Base-by-base conservation (phyloP, 2,329 filamentous ascomycete species). In the Bipolaris victoriae region DNA sequence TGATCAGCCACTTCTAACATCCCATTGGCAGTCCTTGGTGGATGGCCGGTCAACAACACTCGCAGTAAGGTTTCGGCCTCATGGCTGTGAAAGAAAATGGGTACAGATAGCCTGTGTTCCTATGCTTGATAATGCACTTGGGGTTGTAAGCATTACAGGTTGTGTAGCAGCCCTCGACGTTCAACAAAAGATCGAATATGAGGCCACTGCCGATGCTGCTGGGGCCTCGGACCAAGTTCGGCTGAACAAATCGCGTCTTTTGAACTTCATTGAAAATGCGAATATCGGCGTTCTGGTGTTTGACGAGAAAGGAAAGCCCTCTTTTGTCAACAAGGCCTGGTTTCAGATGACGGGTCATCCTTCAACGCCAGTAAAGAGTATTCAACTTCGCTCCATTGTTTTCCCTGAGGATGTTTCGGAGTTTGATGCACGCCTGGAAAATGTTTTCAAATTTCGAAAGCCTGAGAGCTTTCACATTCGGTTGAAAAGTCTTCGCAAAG, bases 301-400 rank as follows among this genome's bases (percentile, higher is more conserved):
- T 24, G 49, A 51, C 5, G 29, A 44, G 10, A 35, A 43, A 18
- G 36, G n/a, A 20, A 15, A 10, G 5, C 49, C 49, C 7, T 44
- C 49, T 3, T 51, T 51, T 24, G 49, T 51, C 18, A 51, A 51
- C 49, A 51, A 51, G 4, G 36, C 49, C 18, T 51, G 49, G 49
- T 51, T 51, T 26, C 49, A 51, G 10, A 44, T 51, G 49, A 51
- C 49, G 3, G 49, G 49, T 10, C 49, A 51, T 35, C 7, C 29
- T 11, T 35, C 49, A 16, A 37, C 44, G 18, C 18, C 49, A 26
- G 49, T 43, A 7, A 43, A 29, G 2, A 36, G 39, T 24, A 40
- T 51, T 13, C 29, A 51, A 16, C n/a, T 51, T 18, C 39, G 39
- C 2, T 36, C 49, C 18, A 44, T 44, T 6, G 29, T 51, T 11